Conservation (phyloP, 2,329 filamentous ascomycete genomes). For the Nemania diffusa region DNA sequence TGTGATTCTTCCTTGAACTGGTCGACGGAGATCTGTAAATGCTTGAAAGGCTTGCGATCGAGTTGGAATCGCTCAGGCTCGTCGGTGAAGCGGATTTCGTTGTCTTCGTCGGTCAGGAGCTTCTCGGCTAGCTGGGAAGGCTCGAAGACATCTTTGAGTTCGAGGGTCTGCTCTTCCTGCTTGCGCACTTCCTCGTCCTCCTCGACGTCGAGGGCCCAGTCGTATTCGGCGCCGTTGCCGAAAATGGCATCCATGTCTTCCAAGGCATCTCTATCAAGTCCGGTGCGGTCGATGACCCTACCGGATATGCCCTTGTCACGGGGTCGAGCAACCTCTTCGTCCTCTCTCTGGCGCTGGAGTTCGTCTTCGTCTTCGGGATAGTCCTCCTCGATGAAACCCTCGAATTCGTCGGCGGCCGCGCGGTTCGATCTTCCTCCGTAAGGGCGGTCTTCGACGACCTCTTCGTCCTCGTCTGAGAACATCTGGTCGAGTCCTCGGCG, state of each 20-base stretch:
- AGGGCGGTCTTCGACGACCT: slow-evolving; percentile 65
- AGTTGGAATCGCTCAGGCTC: slow-evolving; percentile 95
- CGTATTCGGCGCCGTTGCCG: slow-evolving; percentile 93
- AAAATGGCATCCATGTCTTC: slow-evolving; percentile 98
- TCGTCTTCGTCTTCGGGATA: slow-evolving; percentile 88
- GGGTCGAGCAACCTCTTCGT: slow-evolving; percentile 87
- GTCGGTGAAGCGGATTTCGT: slow-evolving; percentile 86
- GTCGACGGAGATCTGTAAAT: slow-evolving; percentile 81
- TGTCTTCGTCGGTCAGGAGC: slow-evolving; percentile 95
- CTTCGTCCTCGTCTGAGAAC: slow-evolving; percentile 94
- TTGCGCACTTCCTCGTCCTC: slow-evolving; percentile 84
- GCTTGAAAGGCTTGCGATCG: slow-evolving; percentile 87
- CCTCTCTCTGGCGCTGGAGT: slow-evolving; percentile 78
- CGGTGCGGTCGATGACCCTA: slow-evolving; percentile 79
- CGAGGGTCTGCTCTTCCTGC: slow-evolving; percentile 83
- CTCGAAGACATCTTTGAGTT: slow-evolving; percentile 98
- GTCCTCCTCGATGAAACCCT: slow-evolving; percentile 97
- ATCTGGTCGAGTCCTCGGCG: slow-evolving; percentile 87
- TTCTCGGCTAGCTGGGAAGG: slow-evolving; percentile 94
- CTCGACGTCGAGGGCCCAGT: slow-evolving; percentile 91
- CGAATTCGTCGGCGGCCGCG: slow-evolving; percentile 80
- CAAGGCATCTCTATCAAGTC: slow-evolving; percentile 89
- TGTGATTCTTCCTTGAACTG: slow-evolving; percentile 89
- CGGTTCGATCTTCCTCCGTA: slow-evolving; percentile 64
- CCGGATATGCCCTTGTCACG: slow-evolving; percentile 75